Evolutionary conservation across 805 yeast genomes (phyloP).

Genomic region (Debaryomyces prosopidis): DNA sequence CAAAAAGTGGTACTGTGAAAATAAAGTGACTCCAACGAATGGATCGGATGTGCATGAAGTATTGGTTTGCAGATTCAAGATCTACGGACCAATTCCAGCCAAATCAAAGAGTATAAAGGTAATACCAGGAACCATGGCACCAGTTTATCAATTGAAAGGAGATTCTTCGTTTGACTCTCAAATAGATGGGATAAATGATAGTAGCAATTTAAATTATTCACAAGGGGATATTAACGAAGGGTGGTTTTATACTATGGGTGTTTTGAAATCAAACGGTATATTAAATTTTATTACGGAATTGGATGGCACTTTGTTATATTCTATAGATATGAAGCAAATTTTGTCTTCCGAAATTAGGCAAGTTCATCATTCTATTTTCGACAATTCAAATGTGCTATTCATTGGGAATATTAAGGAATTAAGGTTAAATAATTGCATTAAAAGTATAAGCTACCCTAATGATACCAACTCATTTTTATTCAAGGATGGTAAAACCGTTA

Average conservation of each 20-base stretch:
- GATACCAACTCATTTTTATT: conserved; percentile 29
- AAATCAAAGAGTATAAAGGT: conserved; percentile 37
- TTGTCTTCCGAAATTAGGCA: conserved; percentile 63
- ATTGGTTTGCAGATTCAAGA: conserved; percentile 63
- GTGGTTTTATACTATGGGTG: conserved; percentile 77
- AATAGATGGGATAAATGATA: not conserved
- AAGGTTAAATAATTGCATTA: conserved; percentile 44
- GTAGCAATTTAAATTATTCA: conserved; percentile 6
- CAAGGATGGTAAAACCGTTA: conserved; percentile 33
- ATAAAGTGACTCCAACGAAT: conserved; percentile 27
- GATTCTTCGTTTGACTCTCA: conserved; percentile 6
- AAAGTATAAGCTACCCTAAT: conserved; percentile 21
- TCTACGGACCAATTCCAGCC: conserved; percentile 62
- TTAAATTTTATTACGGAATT: conserved; percentile 60
- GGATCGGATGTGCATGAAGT: conserved; percentile 33
- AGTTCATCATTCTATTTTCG: conserved; percentile 62
- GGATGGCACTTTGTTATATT: conserved; percentile 62
- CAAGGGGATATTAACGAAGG: conserved; percentile 41
- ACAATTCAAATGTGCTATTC: conserved; percentile 57
- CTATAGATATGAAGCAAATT: conserved; percentile 54
- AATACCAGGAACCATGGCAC: conserved; percentile 40
- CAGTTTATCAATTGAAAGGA: conserved; percentile 21
- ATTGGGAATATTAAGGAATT: conserved; percentile 58
- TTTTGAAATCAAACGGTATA: conserved; percentile 61
- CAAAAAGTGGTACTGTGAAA: conserved; percentile 52